A percentile compares a stretch with the other conserved stretches of the same genome.
These are phyloP conservation scores for Aspergillus sojae DNA, from an alignment of 2,329 filamentous ascomycete genomes.

Conservation along the genomic window DNA sequence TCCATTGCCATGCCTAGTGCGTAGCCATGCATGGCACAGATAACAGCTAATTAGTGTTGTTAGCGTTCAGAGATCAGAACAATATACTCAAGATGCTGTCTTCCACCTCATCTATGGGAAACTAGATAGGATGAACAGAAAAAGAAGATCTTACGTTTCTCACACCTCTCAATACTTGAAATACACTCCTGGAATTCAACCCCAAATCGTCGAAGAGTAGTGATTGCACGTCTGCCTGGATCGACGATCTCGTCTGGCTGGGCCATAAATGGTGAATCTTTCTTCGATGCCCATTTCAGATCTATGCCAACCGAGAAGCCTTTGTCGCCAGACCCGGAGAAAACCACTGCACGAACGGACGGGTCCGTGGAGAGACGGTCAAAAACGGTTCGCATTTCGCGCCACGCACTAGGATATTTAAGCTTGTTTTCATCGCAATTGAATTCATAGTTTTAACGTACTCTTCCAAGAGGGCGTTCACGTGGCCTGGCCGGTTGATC, in stretches of 20 bases:
- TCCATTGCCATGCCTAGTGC: background rate
- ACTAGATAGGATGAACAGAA: background rate
- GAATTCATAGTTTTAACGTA: background rate
- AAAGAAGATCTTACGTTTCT: background rate
- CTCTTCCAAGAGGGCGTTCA: background rate
- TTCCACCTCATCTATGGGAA: too few species aligned
- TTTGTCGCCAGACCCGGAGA: background rate
- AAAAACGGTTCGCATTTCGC: background rate
- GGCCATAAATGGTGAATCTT: background rate
- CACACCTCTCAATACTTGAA: background rate
- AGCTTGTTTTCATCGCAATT: background rate
- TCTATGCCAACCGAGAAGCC: background rate
- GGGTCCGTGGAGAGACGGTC: background rate
- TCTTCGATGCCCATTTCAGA: background rate
- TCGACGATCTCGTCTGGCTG: background rate
- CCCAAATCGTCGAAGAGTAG: background rate
- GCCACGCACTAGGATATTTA: background rate
- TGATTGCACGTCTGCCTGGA: background rate
- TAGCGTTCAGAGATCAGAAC: background rate
- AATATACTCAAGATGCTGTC: rapidly evolving
- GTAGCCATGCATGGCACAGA: background rate
- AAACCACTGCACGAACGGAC: background rate
- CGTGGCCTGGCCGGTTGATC: background rate
- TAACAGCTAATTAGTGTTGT: background rate
- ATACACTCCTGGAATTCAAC: background rate